Conservation (phyloP, 805 yeast species). For the Pichia exigua region DNA sequence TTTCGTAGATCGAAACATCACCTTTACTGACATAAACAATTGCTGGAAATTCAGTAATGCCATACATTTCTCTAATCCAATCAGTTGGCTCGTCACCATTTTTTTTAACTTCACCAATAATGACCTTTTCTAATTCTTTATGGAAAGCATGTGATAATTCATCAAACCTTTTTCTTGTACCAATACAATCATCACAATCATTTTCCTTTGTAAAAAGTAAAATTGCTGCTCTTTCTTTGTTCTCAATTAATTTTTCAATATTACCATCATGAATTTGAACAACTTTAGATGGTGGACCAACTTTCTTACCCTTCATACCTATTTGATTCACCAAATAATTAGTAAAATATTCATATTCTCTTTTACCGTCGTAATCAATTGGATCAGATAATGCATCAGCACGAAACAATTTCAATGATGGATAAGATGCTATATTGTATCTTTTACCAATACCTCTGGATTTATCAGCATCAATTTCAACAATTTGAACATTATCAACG, state of each 20-base stretch:
- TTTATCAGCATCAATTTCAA: slow-evolving; percentile 54
- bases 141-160: slow-evolving; percentile 41
- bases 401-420: slow-evolving; percentile 51
- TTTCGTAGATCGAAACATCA: slow-evolving; percentile 29
- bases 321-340: slow-evolving; percentile 38
- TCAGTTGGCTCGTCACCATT: slow-evolving; percentile 38
- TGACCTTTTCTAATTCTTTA: slow-evolving; percentile 30
- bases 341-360: slow-evolving; percentile 43
- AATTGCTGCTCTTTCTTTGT: slow-evolving; percentile 35
- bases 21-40: slow-evolving; percentile 39
- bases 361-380: slow-evolving; percentile 46
- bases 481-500: slow-evolving; percentile 22
- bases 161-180: slow-evolving; percentile 43
- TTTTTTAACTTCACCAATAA: slow-evolving; percentile 41
- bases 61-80: slow-evolving; percentile 34
- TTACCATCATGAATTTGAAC: slow-evolving; percentile 23
- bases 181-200: slow-evolving; percentile 46
- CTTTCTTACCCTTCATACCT: slow-evolving; percentile 21
- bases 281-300: slow-evolving; percentile 17
- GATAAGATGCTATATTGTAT: slow-evolving; percentile 55
- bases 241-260: slow-evolving; percentile 22
- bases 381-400: slow-evolving; percentile 41
- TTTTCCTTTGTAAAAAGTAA: slow-evolving; percentile 39
- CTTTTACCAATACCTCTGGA: slow-evolving; percentile 42
- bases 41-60: slow-evolving; percentile 44